Evolutionary conservation across 108 stramenopile genomes (phyloP), one percentile per base, ranked within the genome.

Genomic region (Asterionellopsis glacialis): DNA sequence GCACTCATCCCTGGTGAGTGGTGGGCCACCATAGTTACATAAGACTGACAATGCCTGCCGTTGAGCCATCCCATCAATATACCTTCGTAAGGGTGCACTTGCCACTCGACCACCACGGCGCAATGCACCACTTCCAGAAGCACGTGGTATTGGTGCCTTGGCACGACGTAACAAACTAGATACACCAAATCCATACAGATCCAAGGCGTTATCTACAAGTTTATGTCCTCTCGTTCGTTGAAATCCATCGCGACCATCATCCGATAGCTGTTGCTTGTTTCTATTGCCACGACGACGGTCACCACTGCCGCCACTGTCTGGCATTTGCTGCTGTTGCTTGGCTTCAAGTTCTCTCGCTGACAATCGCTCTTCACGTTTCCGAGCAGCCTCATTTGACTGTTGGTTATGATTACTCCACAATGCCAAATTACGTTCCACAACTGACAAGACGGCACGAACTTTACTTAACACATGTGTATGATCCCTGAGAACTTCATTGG

Each of bases 71-170:
- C 87, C 90, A 65, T 94, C 90, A 55, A 94, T 69, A 47, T 85
- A 94, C 12, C 87, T 73, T 45, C 93, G 74, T 39, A 94, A 69
- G 41, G 93, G 93, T 50, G 84, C 88, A 47, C 88, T 84, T 3
- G 84, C 88, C 1, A 89, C 59, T 10, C 89, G 69, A 25, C 83
- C 84, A 45, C 73, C 83, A 10, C 41, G n/a, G 22, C 76, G 58
- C 52, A 74, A 59, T 18, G 60, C 66, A 26, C 72, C 80, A 33
- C 72, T 73, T 15, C 92, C 88, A 3, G 74, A 53, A 18, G 72
- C 82, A 15, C 65, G 61, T 40, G 86, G 88, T 11, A 93, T 55
- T 1, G 83, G 72, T 33, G 75, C 75, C 0, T 85, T 74, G 2
- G 70, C 62, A 49, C 74, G 59, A 5, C 55, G 45, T 65, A 91